A percentile compares a stretch with the other conserved stretches of the same genome.
Evolutionary conservation across 2,329 filamentous ascomycete genomes (phyloP).

Genomic region (Paracoccidioides lutzii): DNA sequence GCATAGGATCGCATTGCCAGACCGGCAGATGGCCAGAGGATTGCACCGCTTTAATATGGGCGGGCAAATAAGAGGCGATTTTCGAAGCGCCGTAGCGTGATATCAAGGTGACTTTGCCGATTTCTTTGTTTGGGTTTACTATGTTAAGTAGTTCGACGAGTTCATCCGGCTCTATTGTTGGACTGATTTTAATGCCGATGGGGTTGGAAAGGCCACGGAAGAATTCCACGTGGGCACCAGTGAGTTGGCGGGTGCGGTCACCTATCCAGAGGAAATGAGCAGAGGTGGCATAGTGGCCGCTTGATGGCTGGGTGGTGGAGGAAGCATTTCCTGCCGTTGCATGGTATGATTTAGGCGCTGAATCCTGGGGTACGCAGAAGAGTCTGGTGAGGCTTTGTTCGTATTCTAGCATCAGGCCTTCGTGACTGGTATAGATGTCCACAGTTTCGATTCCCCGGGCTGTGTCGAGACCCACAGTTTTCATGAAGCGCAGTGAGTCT

Average conservation of each 20-base stretch:
- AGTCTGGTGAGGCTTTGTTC: constrained; percentile 75
- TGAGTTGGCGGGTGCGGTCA: constrained; percentile 84
- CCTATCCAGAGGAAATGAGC: constrained; percentile 98
- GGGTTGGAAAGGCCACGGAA: constrained; percentile 94
- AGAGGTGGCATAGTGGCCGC: constrained; percentile 82
- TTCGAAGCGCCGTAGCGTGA: constrained; percentile 80
- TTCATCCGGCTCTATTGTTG: constrained; percentile 64
- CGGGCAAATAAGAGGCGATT: constrained; percentile 61
- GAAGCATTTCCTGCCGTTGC: constrained; percentile 14
- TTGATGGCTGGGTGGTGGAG: constrained; percentile 23
- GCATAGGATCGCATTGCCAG: constrained; percentile 99
- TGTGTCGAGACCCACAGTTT: constrained; percentile 79
- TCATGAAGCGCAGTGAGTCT: constrained; percentile 87
- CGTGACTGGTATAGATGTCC: constrained; percentile 90
- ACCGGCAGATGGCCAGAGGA: constrained; percentile 64
- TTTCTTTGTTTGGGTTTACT: constrained; percentile 68
- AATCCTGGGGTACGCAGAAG: constrained; percentile 35
- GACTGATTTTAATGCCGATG: constrained; percentile 91
- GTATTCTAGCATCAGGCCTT: constrained; percentile 87
- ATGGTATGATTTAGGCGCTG: constrained; percentile 13
- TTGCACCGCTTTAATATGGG: constrained; percentile 81
- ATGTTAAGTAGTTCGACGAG: constrained; percentile 67
- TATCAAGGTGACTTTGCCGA: constrained; percentile 91
- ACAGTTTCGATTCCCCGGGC: constrained; percentile 77
- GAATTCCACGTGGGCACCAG: constrained; percentile 91